Evolutionary conservation across 305 asterid species (phyloP).

Genomic region (Petunia hybrid): DNA sequence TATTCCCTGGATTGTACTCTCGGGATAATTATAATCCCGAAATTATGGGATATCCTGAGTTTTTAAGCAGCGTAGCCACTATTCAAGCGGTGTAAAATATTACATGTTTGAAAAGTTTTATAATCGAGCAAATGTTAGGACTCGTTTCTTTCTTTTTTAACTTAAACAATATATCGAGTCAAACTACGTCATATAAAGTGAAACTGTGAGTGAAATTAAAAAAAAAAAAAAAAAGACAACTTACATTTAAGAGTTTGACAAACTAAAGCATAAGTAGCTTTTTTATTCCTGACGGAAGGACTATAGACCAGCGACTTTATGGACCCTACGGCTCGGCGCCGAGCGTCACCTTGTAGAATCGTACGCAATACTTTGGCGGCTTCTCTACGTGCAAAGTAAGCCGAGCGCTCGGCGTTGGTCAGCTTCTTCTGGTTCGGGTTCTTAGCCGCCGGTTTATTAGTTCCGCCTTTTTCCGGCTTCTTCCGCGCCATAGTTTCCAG

Average conservation of each 20-base stretch:
- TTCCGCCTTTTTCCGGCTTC: conserved; percentile 41
- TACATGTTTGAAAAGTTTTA: too few species aligned
- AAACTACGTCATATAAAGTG: too few species aligned
- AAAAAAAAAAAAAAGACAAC: conserved; percentile 33
- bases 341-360: conserved; percentile 84
- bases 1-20: too few species aligned
- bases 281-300: conserved; percentile 84
- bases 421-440: conserved; percentile 52
- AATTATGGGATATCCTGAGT: too few species aligned
- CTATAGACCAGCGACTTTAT: conserved; percentile 86
- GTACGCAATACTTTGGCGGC: conserved; percentile 91
- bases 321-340: conserved; percentile 84
- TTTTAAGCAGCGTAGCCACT: too few species aligned
- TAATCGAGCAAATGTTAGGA: too few species aligned
- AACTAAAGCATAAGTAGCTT: conserved; percentile 83
- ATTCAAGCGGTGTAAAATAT: too few species aligned
- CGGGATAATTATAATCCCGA: too few species aligned
- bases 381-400: conserved; percentile 91
- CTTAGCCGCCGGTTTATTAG: conserved; percentile 28
- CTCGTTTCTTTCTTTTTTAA: too few species aligned
- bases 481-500: conserved; percentile 54
- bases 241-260: conserved; percentile 93
- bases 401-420: conserved; percentile 73
- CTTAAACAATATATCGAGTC: too few species aligned
- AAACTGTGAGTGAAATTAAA: too few species aligned